Conservation (phyloP, 148 eudicot genomes). For the Cornus controversa region DNA sequence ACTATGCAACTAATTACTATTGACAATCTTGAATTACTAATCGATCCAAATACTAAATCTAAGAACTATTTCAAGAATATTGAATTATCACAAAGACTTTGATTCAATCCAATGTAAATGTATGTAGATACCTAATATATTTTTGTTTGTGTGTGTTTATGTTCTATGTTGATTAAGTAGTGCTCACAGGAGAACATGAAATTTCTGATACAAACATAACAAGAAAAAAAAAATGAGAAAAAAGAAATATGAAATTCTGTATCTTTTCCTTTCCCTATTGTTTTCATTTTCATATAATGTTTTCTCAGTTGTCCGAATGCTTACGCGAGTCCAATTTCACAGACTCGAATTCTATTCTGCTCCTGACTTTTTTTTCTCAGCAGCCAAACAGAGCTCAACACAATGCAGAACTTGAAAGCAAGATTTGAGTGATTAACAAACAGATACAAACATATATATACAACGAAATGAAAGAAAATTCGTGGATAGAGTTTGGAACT, state of each 20-base stretch:
- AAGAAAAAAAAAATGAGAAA: no score
- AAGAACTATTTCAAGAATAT: background rate
- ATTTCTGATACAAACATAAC: no score
- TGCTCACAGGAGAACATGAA: no score
- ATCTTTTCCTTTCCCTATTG: no score
- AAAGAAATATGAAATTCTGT: no score
- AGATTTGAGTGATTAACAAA: background rate
- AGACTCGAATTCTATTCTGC: background rate
- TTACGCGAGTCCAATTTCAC: no score
- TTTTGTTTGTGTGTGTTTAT: no score
- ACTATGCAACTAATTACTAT: background rate
- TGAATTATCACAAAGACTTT: background rate
- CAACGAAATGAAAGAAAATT: background rate
- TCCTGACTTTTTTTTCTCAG: background rate
- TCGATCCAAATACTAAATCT: background rate
- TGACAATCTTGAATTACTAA: background rate
- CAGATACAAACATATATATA: background rate
- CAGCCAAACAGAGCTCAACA: background rate
- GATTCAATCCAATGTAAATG: background rate
- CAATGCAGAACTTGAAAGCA: background rate
- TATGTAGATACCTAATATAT: no score
- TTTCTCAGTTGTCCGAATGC: no score
- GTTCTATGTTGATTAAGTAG: no score
- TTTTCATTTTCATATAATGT: no score
- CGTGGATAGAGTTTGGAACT: background rate